Evolutionary conservation across 306 rosid genomes (phyloP).

Genomic region (Elaeagnus macrophylla): DNA sequence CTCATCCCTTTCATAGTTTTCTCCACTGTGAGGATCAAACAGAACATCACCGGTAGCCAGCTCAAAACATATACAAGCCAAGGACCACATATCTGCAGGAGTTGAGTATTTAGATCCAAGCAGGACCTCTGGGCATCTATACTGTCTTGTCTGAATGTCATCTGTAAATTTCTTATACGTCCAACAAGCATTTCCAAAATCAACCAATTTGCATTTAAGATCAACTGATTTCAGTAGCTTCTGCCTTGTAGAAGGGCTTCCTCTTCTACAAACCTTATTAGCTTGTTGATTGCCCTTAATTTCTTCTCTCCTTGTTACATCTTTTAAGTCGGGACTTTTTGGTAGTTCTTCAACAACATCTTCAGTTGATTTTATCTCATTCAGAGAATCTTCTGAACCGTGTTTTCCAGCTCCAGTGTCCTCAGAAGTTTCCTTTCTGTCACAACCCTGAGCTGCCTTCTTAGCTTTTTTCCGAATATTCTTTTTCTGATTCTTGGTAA

Average conservation of each 20-base stretch:
- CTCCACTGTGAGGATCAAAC: constrained; percentile 86
- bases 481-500: constrained; percentile 66
- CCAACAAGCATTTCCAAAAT: constrained; percentile 94
- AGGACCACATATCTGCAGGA: constrained; percentile 83
- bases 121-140: constrained; percentile 84
- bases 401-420: constrained; percentile 37
- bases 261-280: constrained; percentile 41
- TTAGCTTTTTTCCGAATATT: constrained; percentile 68
- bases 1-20: constrained; percentile 85
- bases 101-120: constrained; percentile 84
- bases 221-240: constrained; percentile 51
- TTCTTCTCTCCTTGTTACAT: constrained; percentile 26
- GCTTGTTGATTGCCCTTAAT: constrained; percentile 29
- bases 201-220: constrained; percentile 75
- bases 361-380: constrained; percentile 27
- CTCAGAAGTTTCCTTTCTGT: constrained; percentile 41
- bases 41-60: constrained; percentile 82
- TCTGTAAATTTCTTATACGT: constrained; percentile 71
- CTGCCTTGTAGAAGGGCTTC: constrained; percentile 50
- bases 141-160: too few species aligned
- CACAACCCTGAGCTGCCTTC: constrained; percentile 63
- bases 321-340: constrained; percentile 33
- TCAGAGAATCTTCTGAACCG: constrained; percentile 29
- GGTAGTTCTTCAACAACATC: constrained; percentile 34
- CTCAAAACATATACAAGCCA: constrained; percentile 84